phyloP scores from a whole-genome alignment of 73 alveolate genomes.

The Effrenium voratum region DNA sequence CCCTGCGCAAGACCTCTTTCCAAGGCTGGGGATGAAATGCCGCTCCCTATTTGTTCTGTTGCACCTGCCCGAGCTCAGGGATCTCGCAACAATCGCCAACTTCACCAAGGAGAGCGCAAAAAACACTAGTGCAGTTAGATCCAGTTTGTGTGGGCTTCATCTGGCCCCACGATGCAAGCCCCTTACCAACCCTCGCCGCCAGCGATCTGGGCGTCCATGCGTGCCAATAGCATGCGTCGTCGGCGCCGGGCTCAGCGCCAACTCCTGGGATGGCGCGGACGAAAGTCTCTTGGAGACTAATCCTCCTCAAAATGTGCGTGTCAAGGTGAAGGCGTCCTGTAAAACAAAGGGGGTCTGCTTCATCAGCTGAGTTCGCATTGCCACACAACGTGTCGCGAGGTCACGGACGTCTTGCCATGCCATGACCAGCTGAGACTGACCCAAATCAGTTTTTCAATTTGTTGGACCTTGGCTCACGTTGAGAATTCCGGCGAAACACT shows the following conservation, averaged over 20 bases:
- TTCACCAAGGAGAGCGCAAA: no score
- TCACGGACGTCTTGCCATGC: not conserved
- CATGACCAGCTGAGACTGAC: not conserved
- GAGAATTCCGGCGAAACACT: not conserved
- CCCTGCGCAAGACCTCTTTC: no score
- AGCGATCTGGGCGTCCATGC: not conserved
- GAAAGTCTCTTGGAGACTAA: not conserved
- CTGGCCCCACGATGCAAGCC: no score
- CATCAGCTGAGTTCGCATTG: not conserved
- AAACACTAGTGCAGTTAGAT: no score
- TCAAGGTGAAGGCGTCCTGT: not conserved
- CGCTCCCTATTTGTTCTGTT: no score
- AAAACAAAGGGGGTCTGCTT: not conserved
- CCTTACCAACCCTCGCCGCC: not conserved
- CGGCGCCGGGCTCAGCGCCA: constrained; percentile 49
- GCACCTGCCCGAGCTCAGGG: no score
- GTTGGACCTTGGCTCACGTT: not conserved
- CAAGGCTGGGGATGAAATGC: no score
- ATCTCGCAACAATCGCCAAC: no score
- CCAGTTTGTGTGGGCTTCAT: no score
- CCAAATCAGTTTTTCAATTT: not conserved
- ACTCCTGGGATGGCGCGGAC: not conserved
- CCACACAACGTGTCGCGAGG: not conserved
- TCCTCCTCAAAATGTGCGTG: not conserved
- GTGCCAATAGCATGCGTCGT: constrained; percentile 41